Percentiles rank a stretch among this genome's conserved stretches.
Evolutionary conservation across 306 rosid species (phyloP).

Genomic region (Notholithocarpus densiflorus): DNA sequence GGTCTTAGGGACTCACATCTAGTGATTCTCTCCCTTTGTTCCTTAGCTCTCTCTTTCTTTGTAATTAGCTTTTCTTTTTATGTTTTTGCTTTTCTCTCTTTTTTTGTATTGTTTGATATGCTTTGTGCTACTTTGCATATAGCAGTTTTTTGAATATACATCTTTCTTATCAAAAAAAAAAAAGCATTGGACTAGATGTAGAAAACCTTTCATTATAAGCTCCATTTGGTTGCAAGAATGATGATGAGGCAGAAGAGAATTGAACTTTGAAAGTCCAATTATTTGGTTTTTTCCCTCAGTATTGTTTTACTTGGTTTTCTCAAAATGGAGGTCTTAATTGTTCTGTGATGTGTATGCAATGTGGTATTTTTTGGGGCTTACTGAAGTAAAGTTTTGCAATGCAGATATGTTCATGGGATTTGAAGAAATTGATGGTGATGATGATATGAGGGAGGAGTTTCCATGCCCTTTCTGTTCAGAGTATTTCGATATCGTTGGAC

Average conservation of each 20-base stretch:
- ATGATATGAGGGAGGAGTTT: constrained; percentile 86
- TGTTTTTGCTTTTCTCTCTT: too few relatives aligned
- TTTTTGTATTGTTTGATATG: too few relatives aligned
- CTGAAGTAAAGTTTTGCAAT: constrained; percentile 26
- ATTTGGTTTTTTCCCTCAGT: constrained; percentile 1
- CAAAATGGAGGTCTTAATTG: neutral
- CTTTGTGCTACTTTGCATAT: too few relatives aligned
- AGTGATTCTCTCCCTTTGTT: too few relatives aligned
- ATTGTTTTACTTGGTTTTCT: neutral
- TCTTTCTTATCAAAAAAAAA: too few relatives aligned
- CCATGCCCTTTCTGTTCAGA: constrained; percentile 92
- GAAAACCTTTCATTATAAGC: neutral
- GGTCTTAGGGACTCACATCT: too few relatives aligned
- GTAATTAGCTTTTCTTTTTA: too few relatives aligned
- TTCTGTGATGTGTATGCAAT: neutral
- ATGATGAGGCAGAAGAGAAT: neutral
- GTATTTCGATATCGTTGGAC: constrained; percentile 85
- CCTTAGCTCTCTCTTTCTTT: too few relatives aligned
- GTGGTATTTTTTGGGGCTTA: neutral
- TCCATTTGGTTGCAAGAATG: neutral
- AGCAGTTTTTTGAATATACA: too few relatives aligned
- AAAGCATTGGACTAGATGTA: neutral
- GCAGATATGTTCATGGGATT: constrained; percentile 89
- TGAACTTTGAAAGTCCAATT: constrained; percentile 2
- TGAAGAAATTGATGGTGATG: constrained; percentile 83